Conservation (phyloP, 2,329 filamentous ascomycete species). For the Trichoderma aggressivum region DNA sequence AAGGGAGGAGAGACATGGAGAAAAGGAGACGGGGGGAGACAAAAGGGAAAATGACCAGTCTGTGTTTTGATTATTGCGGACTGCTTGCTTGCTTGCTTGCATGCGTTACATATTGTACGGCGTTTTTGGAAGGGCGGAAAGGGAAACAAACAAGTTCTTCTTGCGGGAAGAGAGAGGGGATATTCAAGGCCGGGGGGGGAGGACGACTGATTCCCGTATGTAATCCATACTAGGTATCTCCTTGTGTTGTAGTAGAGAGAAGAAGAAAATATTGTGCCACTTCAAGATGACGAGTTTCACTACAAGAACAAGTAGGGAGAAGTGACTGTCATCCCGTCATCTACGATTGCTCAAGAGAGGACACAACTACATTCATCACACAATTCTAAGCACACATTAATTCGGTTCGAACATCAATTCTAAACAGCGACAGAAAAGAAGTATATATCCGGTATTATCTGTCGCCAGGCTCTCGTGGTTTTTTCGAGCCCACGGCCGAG, state of each 20-base stretch:
- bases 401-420: not conserved
- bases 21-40: not conserved
- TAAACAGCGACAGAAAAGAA: conserved; percentile 8
- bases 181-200: conserved; percentile 21
- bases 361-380: not conserved
- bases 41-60: conserved; percentile 19
- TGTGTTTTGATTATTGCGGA: conserved; percentile 32
- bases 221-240: conserved; percentile 32
- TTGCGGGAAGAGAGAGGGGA: conserved; percentile 14
- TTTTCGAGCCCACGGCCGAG: conserved; percentile 12
- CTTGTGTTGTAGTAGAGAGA: conserved; percentile 21
- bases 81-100: conserved; percentile 33
- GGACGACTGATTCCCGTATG: conserved; percentile 25
- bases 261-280: conserved; percentile 5
- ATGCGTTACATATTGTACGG: conserved; percentile 35
- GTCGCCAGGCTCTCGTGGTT: conserved; percentile 12
- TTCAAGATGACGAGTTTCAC: not conserved
- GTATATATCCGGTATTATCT: conserved; percentile 15
- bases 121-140: conserved; percentile 35
- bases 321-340: not conserved
- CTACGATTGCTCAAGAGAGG: no score
- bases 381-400: not conserved
- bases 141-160: conserved; percentile 30
- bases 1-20: not conserved
- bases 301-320: not conserved